phyloP scores from a whole-genome alignment of 78 protist genomes.

The Blattamonas nauphoetae region DNA sequence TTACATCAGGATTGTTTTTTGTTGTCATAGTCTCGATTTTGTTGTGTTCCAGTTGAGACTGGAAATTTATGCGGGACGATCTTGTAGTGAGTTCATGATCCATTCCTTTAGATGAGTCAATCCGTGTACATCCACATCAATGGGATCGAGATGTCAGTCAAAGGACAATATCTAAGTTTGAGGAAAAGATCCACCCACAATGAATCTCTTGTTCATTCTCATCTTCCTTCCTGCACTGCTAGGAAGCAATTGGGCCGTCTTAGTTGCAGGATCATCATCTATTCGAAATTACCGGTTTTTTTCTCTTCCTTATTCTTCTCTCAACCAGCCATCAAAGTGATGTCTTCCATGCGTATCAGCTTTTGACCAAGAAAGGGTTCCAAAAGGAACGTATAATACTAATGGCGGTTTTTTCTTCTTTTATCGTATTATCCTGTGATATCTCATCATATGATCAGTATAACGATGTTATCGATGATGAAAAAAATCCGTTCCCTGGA shows the following conservation, averaged over 20 bases:
- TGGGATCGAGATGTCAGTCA: no score
- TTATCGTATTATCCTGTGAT: neutral
- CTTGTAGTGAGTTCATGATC: no score
- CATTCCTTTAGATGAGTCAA: no score
- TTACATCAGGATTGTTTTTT: no score
- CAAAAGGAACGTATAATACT: conserved; percentile 14
- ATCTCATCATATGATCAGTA: neutral
- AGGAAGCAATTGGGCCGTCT: neutral
- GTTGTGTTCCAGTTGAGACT: no score
- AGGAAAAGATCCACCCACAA: no score
- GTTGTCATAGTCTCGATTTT: no score
- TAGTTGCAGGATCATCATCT: neutral
- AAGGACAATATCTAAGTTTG: no score
- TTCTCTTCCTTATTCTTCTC: neutral
- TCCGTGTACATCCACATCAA: no score
- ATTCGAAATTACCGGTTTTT: neutral
- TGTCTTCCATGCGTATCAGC: conserved; percentile 28
- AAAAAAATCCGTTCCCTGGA: neutral
- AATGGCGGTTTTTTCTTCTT: neutral
- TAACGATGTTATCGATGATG: conserved; percentile 15
- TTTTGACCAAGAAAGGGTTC: neutral
- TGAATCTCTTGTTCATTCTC: no score
- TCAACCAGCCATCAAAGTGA: conserved; percentile 4
- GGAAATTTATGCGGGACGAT: no score
- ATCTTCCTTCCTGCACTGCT: no score